A percentile compares a stretch with the other conserved stretches of the same genome.
These are phyloP conservation scores for Penicillium pancosmium DNA, from an alignment of 495 filamentous ascomycete species.

Conservation along the genomic window DNA sequence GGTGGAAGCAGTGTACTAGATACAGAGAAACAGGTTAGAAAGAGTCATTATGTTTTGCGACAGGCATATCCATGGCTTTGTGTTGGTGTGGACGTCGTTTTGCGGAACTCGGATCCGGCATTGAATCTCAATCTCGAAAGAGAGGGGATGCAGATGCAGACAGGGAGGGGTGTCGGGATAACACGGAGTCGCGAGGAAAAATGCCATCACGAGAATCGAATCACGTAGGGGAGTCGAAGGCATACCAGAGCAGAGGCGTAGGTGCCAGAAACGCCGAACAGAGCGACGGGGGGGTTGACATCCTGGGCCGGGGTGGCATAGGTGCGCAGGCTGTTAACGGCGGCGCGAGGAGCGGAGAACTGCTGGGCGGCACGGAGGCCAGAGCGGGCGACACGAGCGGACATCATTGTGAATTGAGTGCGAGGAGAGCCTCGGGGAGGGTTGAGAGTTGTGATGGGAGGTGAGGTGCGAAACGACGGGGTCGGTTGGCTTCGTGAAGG, in stretches of 20 bases:
- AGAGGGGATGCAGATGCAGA: conserved; percentile 10
- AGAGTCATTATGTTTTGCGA: neutral
- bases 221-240: conserved; percentile 10
- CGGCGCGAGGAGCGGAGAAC: conserved; percentile 49
- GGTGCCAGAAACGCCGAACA: conserved; percentile 96
- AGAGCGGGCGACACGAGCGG: conserved; percentile 51
- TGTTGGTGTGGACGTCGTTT: neutral
- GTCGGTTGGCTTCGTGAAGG: conserved; percentile 35
- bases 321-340: conserved; percentile 57
- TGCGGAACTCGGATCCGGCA: conserved; percentile 11
- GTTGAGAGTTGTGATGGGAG: conserved; percentile 26
- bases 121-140: conserved; percentile 14
- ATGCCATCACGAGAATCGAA: conserved; percentile 7
- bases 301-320: conserved; percentile 77
- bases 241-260: conserved; percentile 96
- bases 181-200: conserved; percentile 34
- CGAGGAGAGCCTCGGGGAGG: conserved; percentile 33
- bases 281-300: conserved; percentile 80
- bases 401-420: conserved; percentile 41
- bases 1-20: conserved; percentile 90
- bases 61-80: neutral
- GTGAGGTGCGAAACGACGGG: conserved; percentile 32
- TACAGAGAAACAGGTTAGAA: conserved; percentile 6
- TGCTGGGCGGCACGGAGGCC: conserved; percentile 54
- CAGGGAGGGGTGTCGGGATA: conserved; percentile 20